These are phyloP conservation scores for Groenewaldozyma salmanticensis DNA, from an alignment of 805 yeast species.

Conservation along the genomic window DNA sequence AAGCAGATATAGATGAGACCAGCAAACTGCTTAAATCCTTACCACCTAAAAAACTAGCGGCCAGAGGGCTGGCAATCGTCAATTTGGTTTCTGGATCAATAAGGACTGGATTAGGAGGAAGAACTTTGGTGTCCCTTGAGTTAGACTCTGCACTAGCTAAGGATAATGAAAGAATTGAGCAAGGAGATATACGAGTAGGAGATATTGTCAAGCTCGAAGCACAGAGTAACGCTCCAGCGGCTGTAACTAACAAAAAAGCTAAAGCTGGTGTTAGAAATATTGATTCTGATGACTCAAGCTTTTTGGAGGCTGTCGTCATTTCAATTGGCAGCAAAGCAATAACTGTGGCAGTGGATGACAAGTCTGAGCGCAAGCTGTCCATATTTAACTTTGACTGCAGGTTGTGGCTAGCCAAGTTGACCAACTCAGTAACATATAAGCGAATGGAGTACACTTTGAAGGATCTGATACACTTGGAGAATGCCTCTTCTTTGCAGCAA, in stretches of 20 bases:
- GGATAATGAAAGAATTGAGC: constrained; percentile 26
- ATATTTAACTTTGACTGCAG: constrained; percentile 32
- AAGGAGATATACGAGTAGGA: constrained; percentile 56
- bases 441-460: constrained; percentile 69
- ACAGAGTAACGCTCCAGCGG: constrained; percentile 9
- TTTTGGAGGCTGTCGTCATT: constrained; percentile 57
- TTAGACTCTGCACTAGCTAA: constrained; percentile 39
- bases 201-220: constrained; percentile 60
- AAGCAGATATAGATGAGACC: constrained; percentile 44
- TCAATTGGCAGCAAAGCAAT: constrained; percentile 41
- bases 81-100: constrained; percentile 54
- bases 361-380: constrained; percentile 42
- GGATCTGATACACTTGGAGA: constrained; percentile 44
- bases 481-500: constrained; percentile 33
- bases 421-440: constrained; percentile 31
- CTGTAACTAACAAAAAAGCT: constrained; percentile 4
- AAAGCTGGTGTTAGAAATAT: constrained; percentile 13
- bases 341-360: constrained; percentile 52
- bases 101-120: constrained; percentile 74
- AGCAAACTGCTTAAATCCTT: constrained; percentile 34
- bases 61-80: constrained; percentile 64
- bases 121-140: constrained; percentile 51
- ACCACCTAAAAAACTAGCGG: constrained; percentile 57
- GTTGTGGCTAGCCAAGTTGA: constrained; percentile 58
- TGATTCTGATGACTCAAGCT: constrained; percentile 9